Conservation (phyloP, 1,284 basidiomycete genomes). For the Bothia castanella region DNA sequence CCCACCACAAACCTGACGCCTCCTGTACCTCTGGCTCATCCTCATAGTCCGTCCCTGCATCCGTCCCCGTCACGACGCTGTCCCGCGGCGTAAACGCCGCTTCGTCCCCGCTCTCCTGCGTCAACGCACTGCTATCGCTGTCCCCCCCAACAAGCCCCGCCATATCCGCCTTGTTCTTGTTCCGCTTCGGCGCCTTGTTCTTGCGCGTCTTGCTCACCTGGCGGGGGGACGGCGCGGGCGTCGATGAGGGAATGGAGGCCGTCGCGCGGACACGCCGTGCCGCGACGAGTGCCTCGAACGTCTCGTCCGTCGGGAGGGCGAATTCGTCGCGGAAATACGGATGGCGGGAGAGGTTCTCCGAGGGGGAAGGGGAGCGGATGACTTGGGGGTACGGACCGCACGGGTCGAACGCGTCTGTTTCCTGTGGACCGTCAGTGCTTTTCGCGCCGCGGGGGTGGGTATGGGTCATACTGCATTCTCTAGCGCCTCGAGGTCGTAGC, state of each 20-base stretch:
- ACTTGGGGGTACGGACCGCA: constrained; percentile 46
- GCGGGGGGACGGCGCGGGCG: constrained; percentile 47
- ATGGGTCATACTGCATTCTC: constrained; percentile 55
- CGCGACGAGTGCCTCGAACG: constrained; percentile 54
- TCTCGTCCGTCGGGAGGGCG: constrained; percentile 54
- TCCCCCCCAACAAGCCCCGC: constrained; percentile 70
- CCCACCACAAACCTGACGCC: constrained; percentile 46
- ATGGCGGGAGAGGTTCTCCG: constrained; percentile 61
- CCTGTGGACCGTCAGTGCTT: too few relatives aligned
- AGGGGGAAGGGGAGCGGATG: constrained; percentile 59
- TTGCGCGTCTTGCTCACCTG: constrained; percentile 31
- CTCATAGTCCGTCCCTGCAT: constrained; percentile 63
- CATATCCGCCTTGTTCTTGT: constrained; percentile 41
- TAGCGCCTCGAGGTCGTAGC: constrained; percentile 75
- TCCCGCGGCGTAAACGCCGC: constrained; percentile 50
- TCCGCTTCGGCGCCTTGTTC: constrained; percentile 24
- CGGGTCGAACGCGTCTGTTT: constrained; percentile 60
- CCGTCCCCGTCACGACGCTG: constrained; percentile 64
- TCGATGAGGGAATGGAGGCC: constrained; percentile 51
- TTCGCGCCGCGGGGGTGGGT: too few relatives aligned
- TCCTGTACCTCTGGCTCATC: constrained; percentile 59
- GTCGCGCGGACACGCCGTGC: constrained; percentile 62
- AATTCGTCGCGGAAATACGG: constrained; percentile 71
- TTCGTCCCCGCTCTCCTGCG: constrained; percentile 75
- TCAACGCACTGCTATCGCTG: constrained; percentile 76